A percentile compares a stretch with the other conserved stretches of the same genome.
These are phyloP conservation scores for Dactylellina parvicollis DNA, from an alignment of 2,329 filamentous ascomycete genomes.

Conservation along the genomic window DNA sequence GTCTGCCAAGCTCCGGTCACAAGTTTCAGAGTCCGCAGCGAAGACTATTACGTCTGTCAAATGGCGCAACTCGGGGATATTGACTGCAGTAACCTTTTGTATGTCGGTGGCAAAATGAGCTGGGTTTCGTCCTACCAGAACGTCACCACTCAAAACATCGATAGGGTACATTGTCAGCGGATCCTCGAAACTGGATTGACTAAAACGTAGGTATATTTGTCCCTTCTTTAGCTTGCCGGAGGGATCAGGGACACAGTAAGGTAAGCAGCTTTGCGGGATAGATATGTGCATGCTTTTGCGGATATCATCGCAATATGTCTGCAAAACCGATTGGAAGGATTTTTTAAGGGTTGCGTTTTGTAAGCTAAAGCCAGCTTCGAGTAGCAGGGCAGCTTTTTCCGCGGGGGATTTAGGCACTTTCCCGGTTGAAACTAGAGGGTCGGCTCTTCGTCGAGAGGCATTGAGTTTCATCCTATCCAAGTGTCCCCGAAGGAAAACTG, in stretches of 20 bases:
- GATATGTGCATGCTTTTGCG: slow-evolving; percentile 70
- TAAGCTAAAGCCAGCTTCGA: slow-evolving; percentile 68
- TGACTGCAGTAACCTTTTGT: slow-evolving; percentile 69
- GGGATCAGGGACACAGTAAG: slow-evolving; percentile 77
- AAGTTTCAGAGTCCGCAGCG: slow-evolving; percentile 67
- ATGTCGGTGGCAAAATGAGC: slow-evolving; percentile 77
- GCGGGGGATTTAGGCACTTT: background rate
- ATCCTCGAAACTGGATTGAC: slow-evolving; percentile 59
- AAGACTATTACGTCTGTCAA: slow-evolving; percentile 86
- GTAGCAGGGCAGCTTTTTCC: slow-evolving; percentile 4
- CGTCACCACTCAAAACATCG: slow-evolving; percentile 66
- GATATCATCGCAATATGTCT: slow-evolving; percentile 67
- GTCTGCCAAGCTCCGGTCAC: slow-evolving; percentile 69
- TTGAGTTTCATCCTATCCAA: slow-evolving; percentile 61
- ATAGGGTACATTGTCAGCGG: slow-evolving; percentile 49
- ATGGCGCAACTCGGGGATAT: slow-evolving; percentile 69
- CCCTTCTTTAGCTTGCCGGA: slow-evolving; percentile 69
- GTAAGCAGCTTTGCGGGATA: slow-evolving; percentile 70
- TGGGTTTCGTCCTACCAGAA: slow-evolving; percentile 75
- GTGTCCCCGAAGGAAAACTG: slow-evolving; percentile 68
- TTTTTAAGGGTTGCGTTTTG: slow-evolving; percentile 66
- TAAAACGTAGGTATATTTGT: slow-evolving; percentile 76
- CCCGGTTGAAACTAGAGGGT: background rate
- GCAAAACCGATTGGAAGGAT: slow-evolving; percentile 65
- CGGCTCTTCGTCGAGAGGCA: background rate